A percentile compares a stretch with the other conserved stretches of the same genome.
These are phyloP conservation scores for Arthrobotrys pseudoclavata DNA, from an alignment of 2,329 filamentous ascomycete genomes.

Conservation along the genomic window DNA sequence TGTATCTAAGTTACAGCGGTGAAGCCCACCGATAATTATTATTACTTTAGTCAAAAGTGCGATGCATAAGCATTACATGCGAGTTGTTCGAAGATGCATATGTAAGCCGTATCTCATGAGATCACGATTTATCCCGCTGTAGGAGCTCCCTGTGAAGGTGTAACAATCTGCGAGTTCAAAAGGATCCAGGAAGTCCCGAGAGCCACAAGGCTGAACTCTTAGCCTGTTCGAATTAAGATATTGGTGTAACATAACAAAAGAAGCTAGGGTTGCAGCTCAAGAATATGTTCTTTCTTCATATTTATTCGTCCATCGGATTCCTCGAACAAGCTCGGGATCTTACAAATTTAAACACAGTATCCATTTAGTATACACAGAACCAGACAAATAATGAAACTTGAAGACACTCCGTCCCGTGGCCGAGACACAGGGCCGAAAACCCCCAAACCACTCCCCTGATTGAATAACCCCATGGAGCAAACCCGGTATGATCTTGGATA, in stretches of 20 bases:
- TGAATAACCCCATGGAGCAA: conserved; percentile 57
- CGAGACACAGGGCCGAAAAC: not conserved
- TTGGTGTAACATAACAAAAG: not conserved
- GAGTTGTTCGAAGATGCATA: not conserved
- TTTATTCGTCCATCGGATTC: not conserved
- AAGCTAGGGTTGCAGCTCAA: not conserved
- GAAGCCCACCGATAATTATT: conserved; percentile 2
- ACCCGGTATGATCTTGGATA: conserved; percentile 61
- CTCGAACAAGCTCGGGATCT: not conserved
- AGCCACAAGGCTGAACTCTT: conserved; percentile 10
- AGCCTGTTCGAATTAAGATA: not conserved
- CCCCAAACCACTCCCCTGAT: not conserved
- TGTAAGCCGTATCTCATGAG: not conserved
- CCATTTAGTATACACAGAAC: no score
- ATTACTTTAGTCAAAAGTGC: not conserved
- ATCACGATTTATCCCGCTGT: not conserved
- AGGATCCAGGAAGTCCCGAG: conserved; percentile 5
- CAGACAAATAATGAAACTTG: not conserved
- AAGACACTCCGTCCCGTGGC: not conserved
- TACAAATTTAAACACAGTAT: no score
- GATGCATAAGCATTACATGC: not conserved
- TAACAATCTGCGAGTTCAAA: not conserved
- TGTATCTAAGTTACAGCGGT: conserved; percentile 2
- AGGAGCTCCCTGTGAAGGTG: not conserved
- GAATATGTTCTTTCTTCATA: not conserved